A percentile compares a stretch with the other conserved stretches of the same genome.
Evolutionary conservation across 345 rosid species (phyloP).

Genomic region (Eucalyptus globulus): DNA sequence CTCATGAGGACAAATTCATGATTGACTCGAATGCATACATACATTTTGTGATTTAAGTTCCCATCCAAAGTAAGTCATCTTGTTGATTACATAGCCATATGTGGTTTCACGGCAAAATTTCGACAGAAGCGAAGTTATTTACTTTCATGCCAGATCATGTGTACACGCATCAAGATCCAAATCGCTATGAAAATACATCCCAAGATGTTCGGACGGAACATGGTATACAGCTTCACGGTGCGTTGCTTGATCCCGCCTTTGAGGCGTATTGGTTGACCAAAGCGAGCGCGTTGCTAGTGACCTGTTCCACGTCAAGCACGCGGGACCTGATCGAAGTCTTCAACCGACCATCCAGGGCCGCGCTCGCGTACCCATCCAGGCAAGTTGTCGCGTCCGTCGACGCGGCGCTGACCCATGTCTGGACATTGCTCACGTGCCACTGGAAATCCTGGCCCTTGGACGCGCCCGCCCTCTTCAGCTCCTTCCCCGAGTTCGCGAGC

Average conservation of each 20-base stretch:
- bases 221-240: not conserved
- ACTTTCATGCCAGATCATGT: not conserved
- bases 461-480: constrained; percentile 36
- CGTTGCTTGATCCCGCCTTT: not conserved
- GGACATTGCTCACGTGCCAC: constrained; percentile 67
- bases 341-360: constrained; percentile 49
- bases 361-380: constrained; percentile 65
- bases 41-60: not conserved
- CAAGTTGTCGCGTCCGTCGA: constrained; percentile 80
- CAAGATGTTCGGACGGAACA: not conserved
- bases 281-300: not conserved
- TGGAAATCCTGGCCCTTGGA: constrained; percentile 35
- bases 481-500: constrained; percentile 46
- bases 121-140: no score
- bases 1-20: not conserved
- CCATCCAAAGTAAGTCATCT: not conserved
- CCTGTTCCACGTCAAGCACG: constrained; percentile 30
- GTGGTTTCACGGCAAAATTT: not conserved
- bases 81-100: not conserved
- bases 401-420: constrained; percentile 95
- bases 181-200: not conserved
- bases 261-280: not conserved
- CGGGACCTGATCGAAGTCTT: constrained; percentile 45
- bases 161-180: not conserved
- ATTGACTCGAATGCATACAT: not conserved